Conservation (phyloP, 148 eudicot species). For the Gaultheria prostrata region DNA sequence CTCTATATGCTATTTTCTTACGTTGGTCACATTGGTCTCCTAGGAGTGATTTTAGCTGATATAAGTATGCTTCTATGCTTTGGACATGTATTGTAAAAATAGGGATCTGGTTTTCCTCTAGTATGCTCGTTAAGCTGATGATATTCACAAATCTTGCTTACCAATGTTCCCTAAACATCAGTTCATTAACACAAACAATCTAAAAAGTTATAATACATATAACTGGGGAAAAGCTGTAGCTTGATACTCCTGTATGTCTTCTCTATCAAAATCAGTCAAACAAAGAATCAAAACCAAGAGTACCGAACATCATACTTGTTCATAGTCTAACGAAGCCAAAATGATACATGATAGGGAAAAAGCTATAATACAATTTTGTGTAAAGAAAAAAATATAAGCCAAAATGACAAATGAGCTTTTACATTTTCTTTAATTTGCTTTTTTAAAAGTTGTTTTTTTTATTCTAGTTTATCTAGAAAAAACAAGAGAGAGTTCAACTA, state of each 20-base stretch:
- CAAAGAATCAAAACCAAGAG: slow-evolving; percentile 21
- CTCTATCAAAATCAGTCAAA: slow-evolving; percentile 23
- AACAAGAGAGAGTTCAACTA: too few species aligned
- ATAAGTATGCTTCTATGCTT: background rate
- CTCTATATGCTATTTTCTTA: background rate
- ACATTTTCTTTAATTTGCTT: too few species aligned
- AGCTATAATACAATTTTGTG: too few species aligned
- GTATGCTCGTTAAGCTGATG: background rate
- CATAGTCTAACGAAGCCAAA: too few species aligned
- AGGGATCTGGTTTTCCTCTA: background rate
- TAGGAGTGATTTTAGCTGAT: background rate
- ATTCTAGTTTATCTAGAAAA: too few species aligned
- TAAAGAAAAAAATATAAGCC: too few species aligned
- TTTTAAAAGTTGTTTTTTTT: too few species aligned
- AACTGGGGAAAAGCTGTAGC: background rate
- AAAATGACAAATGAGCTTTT: too few species aligned
- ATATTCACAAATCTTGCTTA: too few species aligned
- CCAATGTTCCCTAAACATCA: background rate
- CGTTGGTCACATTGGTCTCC: background rate
- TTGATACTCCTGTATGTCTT: background rate
- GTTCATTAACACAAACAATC: slow-evolving; percentile 5
- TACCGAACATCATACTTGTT: slow-evolving; percentile 8
- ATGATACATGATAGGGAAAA: too few species aligned
- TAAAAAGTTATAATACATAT: background rate
- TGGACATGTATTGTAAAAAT: background rate